These are phyloP conservation scores for Paspalum notatum DNA, from an alignment of 176 grass and related monocot species.

Conservation along the genomic window DNA sequence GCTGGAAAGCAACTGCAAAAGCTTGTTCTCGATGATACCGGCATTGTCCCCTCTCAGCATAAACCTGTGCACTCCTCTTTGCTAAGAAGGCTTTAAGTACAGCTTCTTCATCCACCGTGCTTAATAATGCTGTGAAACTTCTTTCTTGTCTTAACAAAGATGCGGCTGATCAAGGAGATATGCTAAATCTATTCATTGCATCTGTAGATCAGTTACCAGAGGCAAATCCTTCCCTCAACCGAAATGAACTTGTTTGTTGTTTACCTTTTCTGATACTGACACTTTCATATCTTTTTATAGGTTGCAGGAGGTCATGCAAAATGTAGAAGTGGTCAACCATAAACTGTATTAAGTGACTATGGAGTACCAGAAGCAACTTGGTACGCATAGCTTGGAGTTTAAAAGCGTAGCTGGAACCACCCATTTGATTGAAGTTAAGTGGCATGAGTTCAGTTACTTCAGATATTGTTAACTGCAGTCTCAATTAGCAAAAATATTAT, in stretches of 20 bases:
- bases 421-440: slow-evolving; percentile 89
- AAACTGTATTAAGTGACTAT: slow-evolving; percentile 74
- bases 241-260: slow-evolving; percentile 20
- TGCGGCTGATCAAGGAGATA: slow-evolving; percentile 82
- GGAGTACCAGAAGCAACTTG: slow-evolving; percentile 77
- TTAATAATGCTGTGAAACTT: slow-evolving; percentile 64
- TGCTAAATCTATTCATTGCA: slow-evolving; percentile 80
- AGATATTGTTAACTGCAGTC: slow-evolving; percentile 32
- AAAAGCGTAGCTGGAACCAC: slow-evolving; percentile 79
- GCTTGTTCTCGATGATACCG: slow-evolving; percentile 57
- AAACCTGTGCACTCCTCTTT: slow-evolving; percentile 62
- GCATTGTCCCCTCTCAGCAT: slow-evolving; percentile 34
- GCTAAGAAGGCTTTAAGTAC: slow-evolving; percentile 80
- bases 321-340: slow-evolving; percentile 64
- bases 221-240: slow-evolving; percentile 43
- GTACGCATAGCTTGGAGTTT: slow-evolving; percentile 74
- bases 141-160: slow-evolving; percentile 87
- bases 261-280: slow-evolving; percentile 37
- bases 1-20: slow-evolving; percentile 81
- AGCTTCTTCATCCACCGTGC: slow-evolving; percentile 69
- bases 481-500: slow-evolving; percentile 29
- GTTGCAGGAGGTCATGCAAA: slow-evolving; percentile 60
- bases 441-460: slow-evolving; percentile 40
- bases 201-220: slow-evolving; percentile 82
- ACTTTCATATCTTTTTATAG: slow-evolving; percentile 40